A percentile compares a stretch with the other conserved stretches of the same genome.
phyloP scores from a whole-genome alignment of 2,329 filamentous ascomycete genomes.

The Epichloe hybrida region DNA sequence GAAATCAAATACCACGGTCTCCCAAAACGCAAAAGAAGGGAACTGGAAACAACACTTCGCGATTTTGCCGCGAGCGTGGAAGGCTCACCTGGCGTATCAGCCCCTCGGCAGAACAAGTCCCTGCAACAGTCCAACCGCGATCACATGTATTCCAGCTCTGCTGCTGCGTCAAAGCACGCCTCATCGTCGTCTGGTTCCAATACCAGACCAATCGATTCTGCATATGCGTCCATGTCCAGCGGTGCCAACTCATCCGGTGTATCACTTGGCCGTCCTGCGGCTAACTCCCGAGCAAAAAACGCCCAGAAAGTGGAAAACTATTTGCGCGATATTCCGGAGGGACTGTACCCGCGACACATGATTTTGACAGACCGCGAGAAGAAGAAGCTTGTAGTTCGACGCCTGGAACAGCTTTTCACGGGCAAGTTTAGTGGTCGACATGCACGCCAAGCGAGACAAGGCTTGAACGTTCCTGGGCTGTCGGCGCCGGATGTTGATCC shows the following conservation, averaged over 20 bases:
- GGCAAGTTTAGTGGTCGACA: constrained; percentile 44
- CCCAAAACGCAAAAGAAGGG: constrained; percentile 57
- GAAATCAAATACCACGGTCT: constrained; percentile 70
- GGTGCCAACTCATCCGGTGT: constrained; percentile 32
- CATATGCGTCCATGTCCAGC: constrained; percentile 54
- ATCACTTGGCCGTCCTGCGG: constrained; percentile 23
- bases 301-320: constrained; percentile 56
- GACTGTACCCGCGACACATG: constrained; percentile 47
- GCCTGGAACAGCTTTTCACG: constrained; percentile 70
- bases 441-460: constrained; percentile 14
- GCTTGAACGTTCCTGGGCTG: constrained; percentile 7
- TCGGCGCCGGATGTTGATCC: constrained; percentile 11
- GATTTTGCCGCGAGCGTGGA: constrained; percentile 56
- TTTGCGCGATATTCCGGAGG: constrained; percentile 57
- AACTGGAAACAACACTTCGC: constrained; percentile 59
- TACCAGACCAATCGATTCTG: constrained; percentile 43
- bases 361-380: constrained; percentile 58
- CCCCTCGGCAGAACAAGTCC: constrained; percentile 26
- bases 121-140: constrained; percentile 26
- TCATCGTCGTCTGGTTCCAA: constrained; percentile 40
- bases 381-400: constrained; percentile 63
- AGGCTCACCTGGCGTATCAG: constrained; percentile 29
- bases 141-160: constrained; percentile 26
- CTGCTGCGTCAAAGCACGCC: constrained; percentile 36
- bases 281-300: constrained; percentile 24